Percentiles rank a stretch among this genome's conserved stretches.
phyloP scores from a whole-genome alignment of 2,329 filamentous ascomycete species.

The Monosporascus sp. region DNA sequence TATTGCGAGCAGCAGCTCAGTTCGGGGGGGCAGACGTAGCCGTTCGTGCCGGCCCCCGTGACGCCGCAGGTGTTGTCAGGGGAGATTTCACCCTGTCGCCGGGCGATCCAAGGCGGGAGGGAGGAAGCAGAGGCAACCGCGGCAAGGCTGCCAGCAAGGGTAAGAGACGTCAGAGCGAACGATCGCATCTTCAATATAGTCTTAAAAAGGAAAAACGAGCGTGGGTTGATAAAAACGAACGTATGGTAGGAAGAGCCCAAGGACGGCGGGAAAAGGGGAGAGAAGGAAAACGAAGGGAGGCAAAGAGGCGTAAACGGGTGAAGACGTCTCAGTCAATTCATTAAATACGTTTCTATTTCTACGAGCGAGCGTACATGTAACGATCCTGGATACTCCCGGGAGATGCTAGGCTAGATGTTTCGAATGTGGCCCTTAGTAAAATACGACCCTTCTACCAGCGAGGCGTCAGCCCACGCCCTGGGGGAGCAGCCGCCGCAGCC shows the following conservation, averaged over 20 bases:
- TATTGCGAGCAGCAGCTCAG: constrained; percentile 17
- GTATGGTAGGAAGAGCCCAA: neutral
- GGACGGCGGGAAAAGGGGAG: too few relatives aligned
- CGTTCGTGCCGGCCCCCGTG: constrained; percentile 17
- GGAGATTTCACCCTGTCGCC: constrained; percentile 9
- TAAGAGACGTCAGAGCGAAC: constrained; percentile 1
- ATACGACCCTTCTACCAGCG: too few relatives aligned
- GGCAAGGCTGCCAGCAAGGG: constrained; percentile 11
- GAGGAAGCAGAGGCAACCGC: constrained; percentile 14
- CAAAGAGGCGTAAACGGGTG: too few relatives aligned
- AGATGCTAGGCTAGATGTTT: too few relatives aligned
- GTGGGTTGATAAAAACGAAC: constrained; percentile 6
- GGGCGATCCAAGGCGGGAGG: constrained; percentile 9
- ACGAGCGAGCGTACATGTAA: too few relatives aligned
- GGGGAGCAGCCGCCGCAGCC: too few relatives aligned
- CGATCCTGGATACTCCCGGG: too few relatives aligned
- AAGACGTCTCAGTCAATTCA: too few relatives aligned
- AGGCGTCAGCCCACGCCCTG: too few relatives aligned
- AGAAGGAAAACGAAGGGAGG: too few relatives aligned
- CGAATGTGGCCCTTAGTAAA: too few relatives aligned
- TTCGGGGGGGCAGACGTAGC: constrained; percentile 17
- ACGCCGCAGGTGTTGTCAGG: constrained; percentile 18
- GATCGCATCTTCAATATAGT: constrained; percentile 6
- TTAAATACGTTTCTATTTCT: too few relatives aligned
- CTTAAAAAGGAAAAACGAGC: constrained; percentile 5